Evolutionary conservation across 495 filamentous ascomycete species (phyloP).

Genomic region (Hypoxylon lenormandii): DNA sequence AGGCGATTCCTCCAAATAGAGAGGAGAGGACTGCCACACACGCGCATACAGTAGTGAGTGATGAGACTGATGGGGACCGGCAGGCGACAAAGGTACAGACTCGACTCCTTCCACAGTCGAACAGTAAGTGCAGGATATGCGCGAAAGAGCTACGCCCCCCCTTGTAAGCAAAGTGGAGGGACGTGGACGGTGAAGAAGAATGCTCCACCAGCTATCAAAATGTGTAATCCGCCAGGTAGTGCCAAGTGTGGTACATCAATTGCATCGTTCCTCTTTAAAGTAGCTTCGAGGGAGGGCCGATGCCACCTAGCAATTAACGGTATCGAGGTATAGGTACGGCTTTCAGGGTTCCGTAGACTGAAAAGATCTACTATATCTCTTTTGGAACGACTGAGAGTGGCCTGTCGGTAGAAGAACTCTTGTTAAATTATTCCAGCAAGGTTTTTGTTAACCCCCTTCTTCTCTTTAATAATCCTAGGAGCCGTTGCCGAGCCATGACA

Average conservation of each 20-base stretch:
- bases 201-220: slow-evolving; percentile 48
- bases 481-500: slow-evolving; percentile 34
- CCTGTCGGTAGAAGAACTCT: slow-evolving; percentile 33
- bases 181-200: slow-evolving; percentile 44
- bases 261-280: slow-evolving; percentile 46
- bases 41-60: slow-evolving; percentile 34
- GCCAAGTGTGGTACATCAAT: slow-evolving; percentile 50
- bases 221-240: slow-evolving; percentile 39
- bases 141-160: slow-evolving; percentile 44
- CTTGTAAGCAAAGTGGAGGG: slow-evolving; percentile 48
- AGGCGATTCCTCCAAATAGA: slow-evolving; percentile 29
- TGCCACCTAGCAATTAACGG: slow-evolving; percentile 47
- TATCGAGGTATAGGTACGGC: slow-evolving; percentile 43
- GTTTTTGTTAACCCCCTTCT: slow-evolving; percentile 5
- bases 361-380: slow-evolving; percentile 42
- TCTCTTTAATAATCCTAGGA: slow-evolving; percentile 25
- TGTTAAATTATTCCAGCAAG: slow-evolving; percentile 43
- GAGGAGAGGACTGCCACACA: slow-evolving; percentile 22
- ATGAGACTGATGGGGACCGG: slow-evolving; percentile 10
- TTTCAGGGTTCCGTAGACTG: slow-evolving; percentile 40
- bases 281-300: slow-evolving; percentile 48
- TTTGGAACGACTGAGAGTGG: slow-evolving; percentile 24
- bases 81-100: slow-evolving; percentile 30
- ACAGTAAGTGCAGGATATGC: slow-evolving; percentile 50
- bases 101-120: slow-evolving; percentile 39